Percentiles rank a stretch among this genome's conserved stretches.
These are phyloP conservation scores for Dactylonectria macrodidyma DNA, from an alignment of 2,329 filamentous ascomycete genomes.

Conservation along the genomic window DNA sequence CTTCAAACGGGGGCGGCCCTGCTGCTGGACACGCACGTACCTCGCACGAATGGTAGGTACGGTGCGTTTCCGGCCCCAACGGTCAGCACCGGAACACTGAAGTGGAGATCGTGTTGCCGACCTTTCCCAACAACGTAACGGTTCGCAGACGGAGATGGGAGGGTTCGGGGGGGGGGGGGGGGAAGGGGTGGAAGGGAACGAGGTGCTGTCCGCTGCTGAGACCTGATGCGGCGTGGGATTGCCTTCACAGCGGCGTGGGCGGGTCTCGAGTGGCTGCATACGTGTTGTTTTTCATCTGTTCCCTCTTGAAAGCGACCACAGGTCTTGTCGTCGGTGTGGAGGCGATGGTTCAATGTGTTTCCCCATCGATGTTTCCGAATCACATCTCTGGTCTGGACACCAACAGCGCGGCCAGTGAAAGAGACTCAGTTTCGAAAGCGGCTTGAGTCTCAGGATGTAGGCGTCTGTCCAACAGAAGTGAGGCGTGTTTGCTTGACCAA, in stretches of 20 bases:
- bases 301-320: background rate
- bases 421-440: conserved; percentile 10
- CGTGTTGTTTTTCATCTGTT: background rate
- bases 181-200: background rate
- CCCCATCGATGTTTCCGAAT: conserved; percentile 18
- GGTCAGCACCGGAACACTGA: conserved; percentile 40
- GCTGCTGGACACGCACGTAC: conserved; percentile 17
- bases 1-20: conserved; percentile 33
- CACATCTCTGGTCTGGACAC: conserved; percentile 7
- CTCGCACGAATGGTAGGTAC: conserved; percentile 31
- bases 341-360: conserved; percentile 6
- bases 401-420: background rate
- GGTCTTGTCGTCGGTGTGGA: background rate
- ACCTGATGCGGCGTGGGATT: conserved; percentile 17
- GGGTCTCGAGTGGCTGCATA: conserved; percentile 7
- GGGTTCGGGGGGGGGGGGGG: background rate
- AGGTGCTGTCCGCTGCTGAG: conserved; percentile 9
- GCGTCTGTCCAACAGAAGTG: background rate
- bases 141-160: conserved; percentile 28
- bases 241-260: conserved; percentile 19
- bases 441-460: conserved; percentile 8
- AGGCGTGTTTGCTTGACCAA: conserved; percentile 16
- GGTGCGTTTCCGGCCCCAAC: conserved; percentile 22
- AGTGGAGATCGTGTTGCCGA: conserved; percentile 39
- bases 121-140: conserved; percentile 27